Percentiles rank a stretch among this genome's conserved stretches.
Evolutionary conservation across 768 basidiomycete species (phyloP).

Genomic region (Vararia minispora): DNA sequence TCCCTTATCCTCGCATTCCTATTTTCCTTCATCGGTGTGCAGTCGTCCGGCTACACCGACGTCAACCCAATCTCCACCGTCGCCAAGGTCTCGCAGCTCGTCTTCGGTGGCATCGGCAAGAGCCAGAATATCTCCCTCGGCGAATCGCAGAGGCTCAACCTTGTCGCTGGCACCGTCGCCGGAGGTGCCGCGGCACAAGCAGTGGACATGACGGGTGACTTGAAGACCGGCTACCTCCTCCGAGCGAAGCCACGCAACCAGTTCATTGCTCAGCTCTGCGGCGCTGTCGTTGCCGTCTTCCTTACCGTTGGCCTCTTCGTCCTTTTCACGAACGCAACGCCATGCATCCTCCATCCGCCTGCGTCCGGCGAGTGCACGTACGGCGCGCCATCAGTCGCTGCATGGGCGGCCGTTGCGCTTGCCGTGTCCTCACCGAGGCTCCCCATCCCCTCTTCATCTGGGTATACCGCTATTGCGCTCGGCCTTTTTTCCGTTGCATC

Average conservation of each 20-base stretch:
- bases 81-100: conserved; percentile 48
- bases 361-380: conserved; percentile 34
- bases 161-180: conserved; percentile 42
- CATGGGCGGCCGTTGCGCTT: conserved; percentile 46
- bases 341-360: conserved; percentile 36
- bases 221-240: conserved; percentile 62
- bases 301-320: conserved; percentile 46
- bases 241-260: conserved; percentile 53
- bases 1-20: conserved; percentile 49
- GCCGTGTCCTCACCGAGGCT: conserved; percentile 38
- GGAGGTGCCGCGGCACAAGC: conserved; percentile 47
- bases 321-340: conserved; percentile 49
- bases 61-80: conserved; percentile 53
- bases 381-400: conserved; percentile 42
- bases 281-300: conserved; percentile 50
- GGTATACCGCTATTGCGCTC: conserved; percentile 46
- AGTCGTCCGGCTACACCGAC: conserved; percentile 47
- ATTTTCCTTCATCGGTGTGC: conserved; percentile 59
- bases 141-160: conserved; percentile 35
- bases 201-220: conserved; percentile 54
- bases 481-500: conserved; percentile 32
- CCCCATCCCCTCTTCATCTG: conserved; percentile 44
- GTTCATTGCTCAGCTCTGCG: conserved; percentile 48
- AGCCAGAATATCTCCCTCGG: conserved; percentile 24
- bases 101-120: conserved; percentile 53